phyloP scores from a whole-genome alignment of 2,329 filamentous ascomycete species.

The Moelleriella libera region DNA sequence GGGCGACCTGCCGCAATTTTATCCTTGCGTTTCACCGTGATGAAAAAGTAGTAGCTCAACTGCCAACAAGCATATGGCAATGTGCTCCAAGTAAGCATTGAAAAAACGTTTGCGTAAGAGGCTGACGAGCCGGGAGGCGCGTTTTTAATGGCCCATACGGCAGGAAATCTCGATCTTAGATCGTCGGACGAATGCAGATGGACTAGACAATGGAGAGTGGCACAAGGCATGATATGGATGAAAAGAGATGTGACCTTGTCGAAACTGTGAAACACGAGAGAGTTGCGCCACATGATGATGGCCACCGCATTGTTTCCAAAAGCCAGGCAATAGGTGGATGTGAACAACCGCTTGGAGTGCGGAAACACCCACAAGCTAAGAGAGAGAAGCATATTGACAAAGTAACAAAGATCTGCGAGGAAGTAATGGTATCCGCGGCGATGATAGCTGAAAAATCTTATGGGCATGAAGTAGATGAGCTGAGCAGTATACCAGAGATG shows the following conservation, averaged over 20 bases:
- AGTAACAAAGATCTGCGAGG: constrained; percentile 93
- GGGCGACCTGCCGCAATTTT: constrained; percentile 93
- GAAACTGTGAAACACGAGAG: constrained; percentile 93
- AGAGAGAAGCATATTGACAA: constrained; percentile 78
- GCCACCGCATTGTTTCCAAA: constrained; percentile 96
- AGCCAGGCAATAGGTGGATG: constrained; percentile 80
- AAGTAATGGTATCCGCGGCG: constrained; percentile 93
- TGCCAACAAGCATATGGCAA: constrained; percentile 92
- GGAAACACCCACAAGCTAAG: constrained; percentile 86
- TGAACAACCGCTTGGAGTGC: constrained; percentile 78
- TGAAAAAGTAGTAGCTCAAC: constrained; percentile 81
- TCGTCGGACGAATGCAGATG: constrained; percentile 58
- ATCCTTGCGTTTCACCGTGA: constrained; percentile 84
- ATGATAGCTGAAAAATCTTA: constrained; percentile 84
- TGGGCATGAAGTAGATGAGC: constrained; percentile 90
- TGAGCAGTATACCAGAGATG: constrained; percentile 86
- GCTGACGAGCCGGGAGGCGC: constrained; percentile 56
- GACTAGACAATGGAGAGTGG: constrained; percentile 80
- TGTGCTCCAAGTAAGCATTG: constrained; percentile 91
- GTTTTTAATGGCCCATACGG: constrained; percentile 67
- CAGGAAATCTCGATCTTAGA: constrained; percentile 63
- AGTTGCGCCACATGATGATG: constrained; percentile 99
- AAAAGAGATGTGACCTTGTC: constrained; percentile 98
- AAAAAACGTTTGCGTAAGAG: constrained; percentile 61
- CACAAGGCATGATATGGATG: constrained; percentile 98